These are phyloP conservation scores for Paxillus rubicundulus DNA, from an alignment of 768 basidiomycete genomes.

Conservation along the genomic window DNA sequence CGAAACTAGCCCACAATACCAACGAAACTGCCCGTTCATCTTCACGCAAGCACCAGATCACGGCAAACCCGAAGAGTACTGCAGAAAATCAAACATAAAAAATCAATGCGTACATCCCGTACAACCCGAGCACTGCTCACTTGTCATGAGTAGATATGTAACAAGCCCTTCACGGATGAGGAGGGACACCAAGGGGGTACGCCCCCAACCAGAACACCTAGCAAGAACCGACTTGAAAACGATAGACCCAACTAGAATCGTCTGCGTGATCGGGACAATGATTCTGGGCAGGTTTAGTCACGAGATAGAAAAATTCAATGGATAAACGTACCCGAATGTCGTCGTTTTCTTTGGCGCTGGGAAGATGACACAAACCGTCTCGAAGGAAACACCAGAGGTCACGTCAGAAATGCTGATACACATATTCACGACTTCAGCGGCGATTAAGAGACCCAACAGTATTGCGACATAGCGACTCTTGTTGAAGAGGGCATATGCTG, in stretches of 20 bases:
- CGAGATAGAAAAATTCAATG: neutral
- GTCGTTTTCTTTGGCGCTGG: neutral
- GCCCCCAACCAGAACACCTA: conserved; percentile 38
- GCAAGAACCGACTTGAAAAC: conserved; percentile 34
- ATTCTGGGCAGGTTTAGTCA: conserved; percentile 20
- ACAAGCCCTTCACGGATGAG: conserved; percentile 46
- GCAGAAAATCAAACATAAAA: neutral
- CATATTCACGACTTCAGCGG: conserved; percentile 34
- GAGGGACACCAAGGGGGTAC: conserved; percentile 37
- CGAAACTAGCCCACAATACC: conserved; percentile 6
- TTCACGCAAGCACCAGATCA: neutral
- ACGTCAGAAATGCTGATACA: conserved; percentile 30
- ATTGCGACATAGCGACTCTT: conserved; percentile 27
- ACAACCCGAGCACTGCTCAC: conserved; percentile 17
- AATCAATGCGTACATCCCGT: neutral
- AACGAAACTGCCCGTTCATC: neutral
- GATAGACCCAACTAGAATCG: conserved; percentile 37
- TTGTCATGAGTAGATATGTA: conserved; percentile 41
- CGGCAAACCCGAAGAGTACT: neutral
- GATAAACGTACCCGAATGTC: neutral
- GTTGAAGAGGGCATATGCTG: conserved; percentile 28
- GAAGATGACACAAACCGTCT: conserved; percentile 1
- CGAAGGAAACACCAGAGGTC: conserved; percentile 17
- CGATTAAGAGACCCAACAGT: conserved; percentile 27
- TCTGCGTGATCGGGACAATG: conserved; percentile 35